Conservation (phyloP, 306 rosid genomes). For the Quercus berberidifolia region DNA sequence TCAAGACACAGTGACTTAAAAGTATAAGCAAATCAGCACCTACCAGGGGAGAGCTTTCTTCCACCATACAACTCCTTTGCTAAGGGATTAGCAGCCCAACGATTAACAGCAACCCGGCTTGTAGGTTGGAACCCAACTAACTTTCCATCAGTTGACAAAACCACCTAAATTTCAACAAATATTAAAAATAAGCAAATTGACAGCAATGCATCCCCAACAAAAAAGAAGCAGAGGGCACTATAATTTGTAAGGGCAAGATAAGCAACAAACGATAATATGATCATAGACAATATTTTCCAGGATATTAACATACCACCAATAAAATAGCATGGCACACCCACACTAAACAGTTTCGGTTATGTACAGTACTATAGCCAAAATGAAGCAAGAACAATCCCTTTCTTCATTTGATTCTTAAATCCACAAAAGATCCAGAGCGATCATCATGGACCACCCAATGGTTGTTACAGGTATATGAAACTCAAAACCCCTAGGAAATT, state of each 20-base stretch:
- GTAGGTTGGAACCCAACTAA: constrained; percentile 86
- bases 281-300: background rate
- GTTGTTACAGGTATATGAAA: too few relatives aligned
- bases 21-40: constrained; percentile 16
- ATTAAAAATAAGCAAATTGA: background rate
- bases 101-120: constrained; percentile 82
- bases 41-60: constrained; percentile 78
- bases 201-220: background rate
- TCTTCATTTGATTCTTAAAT: too few relatives aligned
- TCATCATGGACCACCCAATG: too few relatives aligned
- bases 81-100: constrained; percentile 86
- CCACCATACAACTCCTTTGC: constrained; percentile 82
- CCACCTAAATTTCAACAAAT: constrained; percentile 57
- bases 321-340: too few relatives aligned
- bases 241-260: background rate
- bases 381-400: too few relatives aligned
- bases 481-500: too few relatives aligned
- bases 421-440: too few relatives aligned
- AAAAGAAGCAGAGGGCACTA: background rate
- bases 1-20: background rate
- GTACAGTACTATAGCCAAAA: too few relatives aligned
- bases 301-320: too few relatives aligned
- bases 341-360: too few relatives aligned
- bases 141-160: constrained; percentile 59
- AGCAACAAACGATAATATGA: background rate